A percentile compares a stretch with the other conserved stretches of the same genome.
Conservation (phyloP, 2,329 filamentous ascomycete species). For the Thelonectria blattea region DNA sequence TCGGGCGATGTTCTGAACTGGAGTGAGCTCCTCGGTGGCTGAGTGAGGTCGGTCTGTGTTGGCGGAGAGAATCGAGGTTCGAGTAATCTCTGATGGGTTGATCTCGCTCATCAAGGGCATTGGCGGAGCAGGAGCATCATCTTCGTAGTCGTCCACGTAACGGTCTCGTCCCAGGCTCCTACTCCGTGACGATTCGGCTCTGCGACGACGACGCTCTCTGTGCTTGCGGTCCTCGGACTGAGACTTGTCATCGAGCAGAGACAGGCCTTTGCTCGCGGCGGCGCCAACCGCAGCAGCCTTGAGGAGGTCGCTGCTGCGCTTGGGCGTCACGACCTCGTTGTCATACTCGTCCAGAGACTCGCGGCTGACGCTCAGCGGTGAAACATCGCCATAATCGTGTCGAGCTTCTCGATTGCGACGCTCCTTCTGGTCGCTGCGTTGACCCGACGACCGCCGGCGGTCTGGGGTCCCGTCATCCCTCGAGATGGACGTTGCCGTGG, state of each 20-base stretch:
- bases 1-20: constrained; percentile 68
- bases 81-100: constrained; percentile 84
- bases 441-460: constrained; percentile 65
- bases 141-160: constrained; percentile 58
- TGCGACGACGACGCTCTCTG: constrained; percentile 57
- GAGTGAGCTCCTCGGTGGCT: constrained; percentile 66
- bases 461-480: constrained; percentile 64
- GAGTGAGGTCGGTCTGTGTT: constrained; percentile 76
- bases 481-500: constrained; percentile 61
- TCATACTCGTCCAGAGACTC: constrained; percentile 53
- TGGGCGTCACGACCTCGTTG: constrained; percentile 53
- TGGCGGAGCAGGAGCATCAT: constrained; percentile 67
- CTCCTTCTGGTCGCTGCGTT: constrained; percentile 56
- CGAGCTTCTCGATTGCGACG: constrained; percentile 60
- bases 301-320: constrained; percentile 51
- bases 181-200: constrained; percentile 56
- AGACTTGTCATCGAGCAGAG: constrained; percentile 46
- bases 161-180: constrained; percentile 52
- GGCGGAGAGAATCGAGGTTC: constrained; percentile 85
- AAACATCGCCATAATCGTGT: constrained; percentile 59
- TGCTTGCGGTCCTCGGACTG: constrained; percentile 58
- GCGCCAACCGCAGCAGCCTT: constrained; percentile 54
- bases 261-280: constrained; percentile 45
- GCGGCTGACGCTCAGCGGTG: constrained; percentile 54
- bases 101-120: constrained; percentile 91